Evolutionary conservation across 768 basidiomycete species (phyloP), one percentile per base, ranked within the genome.

Genomic region (Glaciozyma antarctica): DNA sequence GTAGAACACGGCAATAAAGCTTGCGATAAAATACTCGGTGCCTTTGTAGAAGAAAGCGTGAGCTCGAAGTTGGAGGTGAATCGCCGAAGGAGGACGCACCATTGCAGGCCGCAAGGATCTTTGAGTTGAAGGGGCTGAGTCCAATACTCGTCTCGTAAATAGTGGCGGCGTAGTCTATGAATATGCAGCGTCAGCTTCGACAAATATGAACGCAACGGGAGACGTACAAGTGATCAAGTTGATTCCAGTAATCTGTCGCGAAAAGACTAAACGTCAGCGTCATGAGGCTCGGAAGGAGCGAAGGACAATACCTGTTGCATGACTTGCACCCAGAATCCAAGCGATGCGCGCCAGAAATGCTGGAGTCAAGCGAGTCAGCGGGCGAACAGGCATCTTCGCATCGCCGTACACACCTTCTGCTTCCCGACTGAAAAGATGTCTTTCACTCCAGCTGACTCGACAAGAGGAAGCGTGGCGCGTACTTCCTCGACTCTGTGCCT

Each of bases 191-290:
- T 48, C 21, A 48, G 47, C 22, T 16, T 16, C 16, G 7, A 19
- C 19, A 19, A n/a, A n/a, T n/a, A 8, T 7, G 3, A 5, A 48
- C 3, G 9, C 21, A 21, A 48, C 32, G 32, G 47, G 19, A 48
- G 21, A 19, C 47, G 47, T 15, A 58, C 64, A 86, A 2, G 83
- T 85, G 74, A 86, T 85, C 66, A 85, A 73, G 71, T 84, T 84
- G 73, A 84, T 84, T 12, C 84, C 84, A 10, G 82, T 81, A 26
- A 85, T 84, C 77, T 85, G 84, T 72, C 85, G 83, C 77, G 84
- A 85, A 72, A 82, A 83, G 70, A 85, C 32, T 32, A 84, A 59
- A 80, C 81, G 56, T 81, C 75, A 32, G 85, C n/a, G 21, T 21
- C 21, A 19, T 45, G 22, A 3, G 45, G 17, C 22, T 45, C 32